These are phyloP conservation scores for Melanomma pulvis-pyrius DNA, from an alignment of 495 filamentous ascomycete genomes.

Conservation along the genomic window DNA sequence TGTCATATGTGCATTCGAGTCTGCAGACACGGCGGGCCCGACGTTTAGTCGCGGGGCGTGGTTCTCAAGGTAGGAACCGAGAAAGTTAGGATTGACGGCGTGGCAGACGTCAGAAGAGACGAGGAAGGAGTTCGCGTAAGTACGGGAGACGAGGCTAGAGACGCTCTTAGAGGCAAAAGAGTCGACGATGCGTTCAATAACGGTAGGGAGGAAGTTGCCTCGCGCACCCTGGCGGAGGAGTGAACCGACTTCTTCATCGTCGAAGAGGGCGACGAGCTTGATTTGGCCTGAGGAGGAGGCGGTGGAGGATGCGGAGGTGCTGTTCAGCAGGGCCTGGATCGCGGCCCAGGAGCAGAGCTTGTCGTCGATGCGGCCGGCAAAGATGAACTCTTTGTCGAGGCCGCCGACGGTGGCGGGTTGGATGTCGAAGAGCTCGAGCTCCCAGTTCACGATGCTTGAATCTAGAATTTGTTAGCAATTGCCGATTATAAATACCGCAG, in stretches of 20 bases:
- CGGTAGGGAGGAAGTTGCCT: conserved; percentile 80
- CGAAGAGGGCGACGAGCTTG: conserved; percentile 87
- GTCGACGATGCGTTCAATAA: conserved; percentile 80
- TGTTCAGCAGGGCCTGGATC: conserved; percentile 78
- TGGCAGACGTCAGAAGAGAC: conserved; percentile 93
- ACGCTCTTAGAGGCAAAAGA: conserved; percentile 54
- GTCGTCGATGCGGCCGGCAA: conserved; percentile 92
- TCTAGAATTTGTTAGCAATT: conserved; percentile 38
- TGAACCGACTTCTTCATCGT: conserved; percentile 95
- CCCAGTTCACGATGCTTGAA: conserved; percentile 85
- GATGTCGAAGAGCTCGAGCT: conserved; percentile 92
- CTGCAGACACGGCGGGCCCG: conserved; percentile 80
- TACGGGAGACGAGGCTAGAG: conserved; percentile 70
- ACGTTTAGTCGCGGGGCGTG: conserved; percentile 90
- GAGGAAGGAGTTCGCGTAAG: conserved; percentile 90
- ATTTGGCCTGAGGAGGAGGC: conserved; percentile 55
- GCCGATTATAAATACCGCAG: background rate
- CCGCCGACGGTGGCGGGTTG: conserved; percentile 85
- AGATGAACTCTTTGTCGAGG: conserved; percentile 91
- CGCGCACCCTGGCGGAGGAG: conserved; percentile 85
- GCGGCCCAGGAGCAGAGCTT: conserved; percentile 95
- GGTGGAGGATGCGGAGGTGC: conserved; percentile 52
- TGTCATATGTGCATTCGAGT: conserved; percentile 90
- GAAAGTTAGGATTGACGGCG: conserved; percentile 93
- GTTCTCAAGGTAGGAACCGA: conserved; percentile 74